Conservation (phyloP, 2,329 filamentous ascomycete species). For the Fusarium nodosum region DNA sequence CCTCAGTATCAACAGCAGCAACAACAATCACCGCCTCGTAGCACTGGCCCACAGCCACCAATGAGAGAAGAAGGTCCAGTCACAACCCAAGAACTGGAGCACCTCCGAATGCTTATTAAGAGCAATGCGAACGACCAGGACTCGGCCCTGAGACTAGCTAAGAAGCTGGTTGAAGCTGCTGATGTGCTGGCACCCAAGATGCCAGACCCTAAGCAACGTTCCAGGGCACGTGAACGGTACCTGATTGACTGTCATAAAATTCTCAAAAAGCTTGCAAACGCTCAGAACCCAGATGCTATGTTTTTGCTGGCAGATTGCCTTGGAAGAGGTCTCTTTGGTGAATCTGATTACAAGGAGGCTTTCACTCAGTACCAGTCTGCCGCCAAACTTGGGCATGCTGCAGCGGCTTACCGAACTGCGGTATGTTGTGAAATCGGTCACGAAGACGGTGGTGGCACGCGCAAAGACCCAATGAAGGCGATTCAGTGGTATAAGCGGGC, state of each 20-base stretch:
- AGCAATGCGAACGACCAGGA: slow-evolving; percentile 79
- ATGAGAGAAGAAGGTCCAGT: slow-evolving; percentile 65
- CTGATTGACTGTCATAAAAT: slow-evolving; percentile 89
- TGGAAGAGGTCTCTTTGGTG: slow-evolving; percentile 83
- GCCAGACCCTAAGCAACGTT: slow-evolving; percentile 77
- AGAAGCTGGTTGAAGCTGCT: slow-evolving; percentile 87
- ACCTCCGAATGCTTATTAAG: slow-evolving; percentile 77
- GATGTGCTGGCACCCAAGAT: slow-evolving; percentile 76
- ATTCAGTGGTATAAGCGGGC: slow-evolving; percentile 99
- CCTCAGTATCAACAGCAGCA: slow-evolving; percentile 54
- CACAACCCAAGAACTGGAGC: slow-evolving; percentile 82
- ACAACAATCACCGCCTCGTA: slow-evolving; percentile 49
- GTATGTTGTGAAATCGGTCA: slow-evolving; percentile 97
- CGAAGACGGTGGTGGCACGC: slow-evolving; percentile 93
- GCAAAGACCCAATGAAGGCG: slow-evolving; percentile 90
- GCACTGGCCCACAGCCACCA: slow-evolving; percentile 44
- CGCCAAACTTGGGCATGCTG: slow-evolving; percentile 87
- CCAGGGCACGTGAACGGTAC: slow-evolving; percentile 85
- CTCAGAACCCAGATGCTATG: slow-evolving; percentile 86
- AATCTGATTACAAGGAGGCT: slow-evolving; percentile 89
- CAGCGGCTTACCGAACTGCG: slow-evolving; percentile 91
- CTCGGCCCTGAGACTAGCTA: slow-evolving; percentile 79
- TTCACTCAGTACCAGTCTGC: slow-evolving; percentile 94
- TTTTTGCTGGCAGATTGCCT: slow-evolving; percentile 94
- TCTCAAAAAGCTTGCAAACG: slow-evolving; percentile 85